These are phyloP conservation scores for Microthyrium microscopicum DNA, from an alignment of 2,329 filamentous ascomycete species.

Conservation along the genomic window DNA sequence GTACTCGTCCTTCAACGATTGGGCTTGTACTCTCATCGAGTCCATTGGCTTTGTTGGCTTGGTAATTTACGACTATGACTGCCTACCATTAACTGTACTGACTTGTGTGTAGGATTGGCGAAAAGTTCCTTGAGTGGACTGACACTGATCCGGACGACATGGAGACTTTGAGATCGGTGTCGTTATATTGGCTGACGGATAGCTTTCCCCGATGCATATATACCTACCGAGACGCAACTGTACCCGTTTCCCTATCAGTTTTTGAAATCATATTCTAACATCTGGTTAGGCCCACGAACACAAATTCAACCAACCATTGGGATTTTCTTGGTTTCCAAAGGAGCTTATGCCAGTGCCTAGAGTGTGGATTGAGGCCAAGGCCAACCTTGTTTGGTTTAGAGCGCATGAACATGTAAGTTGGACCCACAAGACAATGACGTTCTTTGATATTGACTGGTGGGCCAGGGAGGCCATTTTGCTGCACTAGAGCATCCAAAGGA, in stretches of 20 bases:
- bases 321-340: slow-evolving; percentile 27
- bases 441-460: slow-evolving; percentile 22
- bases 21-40: slow-evolving; percentile 36
- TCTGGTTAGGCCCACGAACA: slow-evolving; percentile 5
- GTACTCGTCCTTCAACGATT: slow-evolving; percentile 38
- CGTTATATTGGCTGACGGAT: slow-evolving; percentile 39
- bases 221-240: slow-evolving; percentile 25
- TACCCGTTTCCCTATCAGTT: no score
- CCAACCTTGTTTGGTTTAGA: slow-evolving; percentile 5
- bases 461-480: slow-evolving; percentile 38
- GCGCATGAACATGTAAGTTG: no score
- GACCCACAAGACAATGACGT: no score
- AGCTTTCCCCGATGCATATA: slow-evolving; percentile 32
- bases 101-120: slow-evolving; percentile 31
- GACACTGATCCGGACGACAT: slow-evolving; percentile 25
- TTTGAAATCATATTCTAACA: no score
- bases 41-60: slow-evolving; percentile 40
- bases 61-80: no score
- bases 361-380: slow-evolving; percentile 20
- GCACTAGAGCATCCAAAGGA: slow-evolving; percentile 26
- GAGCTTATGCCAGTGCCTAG: slow-evolving; percentile 24
- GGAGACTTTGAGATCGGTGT: slow-evolving; percentile 32
- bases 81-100: no score
- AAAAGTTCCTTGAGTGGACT: slow-evolving; percentile 39
- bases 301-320: slow-evolving; percentile 23